Evolutionary conservation across 2,329 filamentous ascomycete species (phyloP).

Genomic region (Paramyrothecium roridum): DNA sequence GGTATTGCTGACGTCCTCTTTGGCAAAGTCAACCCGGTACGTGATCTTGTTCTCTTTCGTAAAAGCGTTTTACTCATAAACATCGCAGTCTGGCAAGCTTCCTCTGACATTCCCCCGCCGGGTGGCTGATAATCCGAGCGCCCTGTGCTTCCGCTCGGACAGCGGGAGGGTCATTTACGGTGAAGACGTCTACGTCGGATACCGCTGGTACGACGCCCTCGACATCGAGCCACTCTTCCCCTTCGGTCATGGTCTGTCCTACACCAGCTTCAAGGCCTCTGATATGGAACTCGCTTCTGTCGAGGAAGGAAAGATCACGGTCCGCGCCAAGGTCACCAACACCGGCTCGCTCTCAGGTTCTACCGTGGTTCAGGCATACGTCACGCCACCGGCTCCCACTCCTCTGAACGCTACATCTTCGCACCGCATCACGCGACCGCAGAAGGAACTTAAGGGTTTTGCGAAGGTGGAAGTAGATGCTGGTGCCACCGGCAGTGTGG

Average conservation of each 20-base stretch:
- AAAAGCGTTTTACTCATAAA: background rate
- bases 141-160: slow-evolving; percentile 8
- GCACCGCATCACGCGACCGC: slow-evolving; percentile 26
- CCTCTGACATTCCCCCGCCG: slow-evolving; percentile 5
- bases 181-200: slow-evolving; percentile 10
- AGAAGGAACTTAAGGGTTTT: slow-evolving; percentile 41
- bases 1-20: slow-evolving; percentile 9
- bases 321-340: slow-evolving; percentile 43
- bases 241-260: slow-evolving; percentile 10
- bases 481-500: slow-evolving; percentile 25
- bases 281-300: background rate
- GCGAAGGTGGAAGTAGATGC: slow-evolving; percentile 35
- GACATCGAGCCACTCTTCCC: slow-evolving; percentile 7
- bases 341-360: slow-evolving; percentile 18
- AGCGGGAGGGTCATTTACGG: slow-evolving; percentile 8
- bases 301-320: background rate
- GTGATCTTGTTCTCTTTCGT: background rate
- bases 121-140: slow-evolving; percentile 7
- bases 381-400: slow-evolving; percentile 12
- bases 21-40: slow-evolving; percentile 4
- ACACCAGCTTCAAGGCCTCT: slow-evolving; percentile 4
- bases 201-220: slow-evolving; percentile 9
- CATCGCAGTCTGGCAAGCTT: slow-evolving; percentile 3
- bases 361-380: slow-evolving; percentile 26
- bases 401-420: slow-evolving; percentile 10